phyloP scores from a whole-genome alignment of 2,329 filamentous ascomycete species.

The Botrytis hyacinthi region DNA sequence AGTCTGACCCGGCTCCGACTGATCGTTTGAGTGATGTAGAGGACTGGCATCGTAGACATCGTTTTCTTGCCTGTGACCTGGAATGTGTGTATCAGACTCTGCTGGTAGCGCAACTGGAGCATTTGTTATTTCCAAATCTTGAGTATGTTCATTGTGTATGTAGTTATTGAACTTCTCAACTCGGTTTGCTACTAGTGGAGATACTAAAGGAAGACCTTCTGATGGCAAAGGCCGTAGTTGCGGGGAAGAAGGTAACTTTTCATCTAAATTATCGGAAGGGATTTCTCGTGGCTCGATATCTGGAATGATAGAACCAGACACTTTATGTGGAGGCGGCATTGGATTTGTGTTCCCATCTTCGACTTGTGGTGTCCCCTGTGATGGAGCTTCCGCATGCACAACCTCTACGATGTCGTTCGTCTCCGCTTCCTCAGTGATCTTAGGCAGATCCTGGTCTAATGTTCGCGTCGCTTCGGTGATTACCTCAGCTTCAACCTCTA shows the following conservation, averaged over 20 bases:
- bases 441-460: neutral
- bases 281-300: neutral
- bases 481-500: conserved; percentile 37
- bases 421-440: neutral
- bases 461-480: conserved; percentile 17
- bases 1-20: neutral
- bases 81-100: neutral
- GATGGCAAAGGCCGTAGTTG: conserved; percentile 32
- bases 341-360: neutral
- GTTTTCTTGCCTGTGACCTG: conserved; percentile 12
- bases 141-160: neutral
- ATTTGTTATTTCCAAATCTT: neutral
- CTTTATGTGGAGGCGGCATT: conserved; percentile 11
- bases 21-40: conserved; percentile 4
- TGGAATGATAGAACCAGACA: neutral
- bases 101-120: neutral
- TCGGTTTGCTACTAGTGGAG: conserved; percentile 29
- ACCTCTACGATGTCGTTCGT: neutral
- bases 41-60: conserved; percentile 29
- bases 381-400: neutral
- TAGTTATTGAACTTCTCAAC: conserved; percentile 14
- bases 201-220: conserved; percentile 34
- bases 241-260: conserved; percentile 30
- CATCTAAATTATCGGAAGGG: neutral
- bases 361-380: neutral